A percentile compares a stretch with the other conserved stretches of the same genome.
Conservation (phyloP, 345 rosid genomes). For the Dovyalis caffra region DNA sequence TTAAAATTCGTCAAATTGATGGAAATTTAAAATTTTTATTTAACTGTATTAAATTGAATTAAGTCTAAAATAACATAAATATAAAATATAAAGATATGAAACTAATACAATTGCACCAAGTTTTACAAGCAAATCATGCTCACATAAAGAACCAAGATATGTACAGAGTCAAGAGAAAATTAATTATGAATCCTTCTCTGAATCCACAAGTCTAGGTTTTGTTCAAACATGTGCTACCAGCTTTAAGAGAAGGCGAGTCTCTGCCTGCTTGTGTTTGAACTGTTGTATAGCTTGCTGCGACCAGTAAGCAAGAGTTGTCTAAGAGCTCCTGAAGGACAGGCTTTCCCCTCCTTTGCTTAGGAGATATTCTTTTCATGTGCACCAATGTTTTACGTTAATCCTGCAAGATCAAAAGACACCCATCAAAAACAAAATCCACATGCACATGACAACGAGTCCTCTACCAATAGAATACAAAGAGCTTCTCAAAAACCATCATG, state of each 20-base stretch:
- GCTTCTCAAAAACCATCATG: no score
- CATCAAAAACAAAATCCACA: not conserved
- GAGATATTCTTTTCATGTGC: constrained; percentile 95
- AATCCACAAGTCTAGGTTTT: constrained; percentile 11
- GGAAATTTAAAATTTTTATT: no score
- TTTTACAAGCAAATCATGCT: no score
- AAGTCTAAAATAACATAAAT: no score
- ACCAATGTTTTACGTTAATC: constrained; percentile 98
- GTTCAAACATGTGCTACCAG: constrained; percentile 11
- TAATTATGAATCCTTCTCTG: constrained; percentile 15
- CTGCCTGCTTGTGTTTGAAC: constrained; percentile 45
- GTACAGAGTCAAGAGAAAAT: no score
- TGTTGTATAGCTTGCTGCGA: constrained; percentile 83
- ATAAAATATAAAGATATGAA: no score
- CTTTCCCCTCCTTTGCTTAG: constrained; percentile 97
- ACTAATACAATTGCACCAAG: no score
- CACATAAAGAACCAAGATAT: no score
- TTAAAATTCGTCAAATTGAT: no score
- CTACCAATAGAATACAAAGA: constrained; percentile 5
- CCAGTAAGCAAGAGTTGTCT: constrained; percentile 96
- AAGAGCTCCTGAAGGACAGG: constrained; percentile 94
- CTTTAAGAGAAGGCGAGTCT: constrained; percentile 47
- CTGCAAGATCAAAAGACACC: constrained; percentile 31
- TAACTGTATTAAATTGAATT: no score
- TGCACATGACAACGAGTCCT: not conserved